Conservation (phyloP, 1,284 basidiomycete genomes). For the Tilletia horrida region DNA sequence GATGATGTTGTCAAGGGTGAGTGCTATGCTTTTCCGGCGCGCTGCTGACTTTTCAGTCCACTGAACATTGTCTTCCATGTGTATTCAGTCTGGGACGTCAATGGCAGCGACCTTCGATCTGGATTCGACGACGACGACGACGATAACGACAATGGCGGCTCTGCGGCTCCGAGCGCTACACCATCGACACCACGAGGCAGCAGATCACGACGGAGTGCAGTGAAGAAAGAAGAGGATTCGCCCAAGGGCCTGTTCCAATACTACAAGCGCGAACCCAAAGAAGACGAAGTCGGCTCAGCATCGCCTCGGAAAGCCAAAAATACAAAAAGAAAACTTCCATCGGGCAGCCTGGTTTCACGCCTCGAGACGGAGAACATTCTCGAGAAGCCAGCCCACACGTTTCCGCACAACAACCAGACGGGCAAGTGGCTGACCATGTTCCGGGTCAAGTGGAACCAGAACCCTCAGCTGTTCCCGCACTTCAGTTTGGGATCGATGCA, state of each 20-base stretch:
- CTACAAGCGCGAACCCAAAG: background rate
- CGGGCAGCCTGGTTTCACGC: background rate
- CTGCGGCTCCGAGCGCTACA: constrained; percentile 16
- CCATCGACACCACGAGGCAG: constrained; percentile 1
- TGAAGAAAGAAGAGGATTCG: constrained; percentile 26
- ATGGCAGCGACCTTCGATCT: background rate
- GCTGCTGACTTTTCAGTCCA: constrained; percentile 3
- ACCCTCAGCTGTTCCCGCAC: constrained; percentile 40
- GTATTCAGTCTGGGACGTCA: constrained; percentile 18
- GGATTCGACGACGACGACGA: background rate
- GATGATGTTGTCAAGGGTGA: constrained; percentile 46
- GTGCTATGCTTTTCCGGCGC: constrained; percentile 19
- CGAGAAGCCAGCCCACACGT: constrained; percentile 21
- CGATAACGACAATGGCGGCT: background rate
- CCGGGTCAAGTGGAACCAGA: constrained; percentile 45
- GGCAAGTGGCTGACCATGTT: constrained; percentile 54
- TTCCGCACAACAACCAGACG: constrained; percentile 53
- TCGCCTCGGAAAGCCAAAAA: background rate
- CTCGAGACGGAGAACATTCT: constrained; percentile 29
- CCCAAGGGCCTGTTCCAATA: constrained; percentile 6
- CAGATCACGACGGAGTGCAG: constrained; percentile 16
- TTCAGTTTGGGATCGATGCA: constrained; percentile 51
- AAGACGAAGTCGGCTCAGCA: background rate
- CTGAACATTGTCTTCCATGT: background rate
- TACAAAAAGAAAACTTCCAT: background rate